These are phyloP conservation scores for Kregervanrija delftensis DNA, from an alignment of 805 yeast genomes.

Conservation along the genomic window DNA sequence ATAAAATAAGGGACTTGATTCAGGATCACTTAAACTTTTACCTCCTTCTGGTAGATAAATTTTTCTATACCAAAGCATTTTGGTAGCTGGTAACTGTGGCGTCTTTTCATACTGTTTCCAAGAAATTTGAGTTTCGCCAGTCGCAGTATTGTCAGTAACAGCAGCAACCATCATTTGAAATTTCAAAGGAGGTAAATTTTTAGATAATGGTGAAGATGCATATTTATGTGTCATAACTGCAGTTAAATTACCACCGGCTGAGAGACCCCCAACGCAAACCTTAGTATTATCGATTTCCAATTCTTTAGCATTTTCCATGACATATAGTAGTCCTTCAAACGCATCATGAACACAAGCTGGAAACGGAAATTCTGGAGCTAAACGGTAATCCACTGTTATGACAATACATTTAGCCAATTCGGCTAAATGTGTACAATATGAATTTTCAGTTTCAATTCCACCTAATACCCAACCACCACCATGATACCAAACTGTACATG, in stretches of 20 bases:
- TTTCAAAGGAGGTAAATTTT: constrained; percentile 27
- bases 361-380: constrained; percentile 43
- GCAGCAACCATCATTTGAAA: constrained; percentile 39
- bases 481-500: constrained; percentile 28
- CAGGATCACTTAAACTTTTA: constrained; percentile 25
- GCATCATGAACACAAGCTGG: constrained; percentile 43
- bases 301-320: constrained; percentile 19
- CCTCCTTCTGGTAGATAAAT: constrained; percentile 36
- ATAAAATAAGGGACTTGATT: constrained; percentile 36
- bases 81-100: constrained; percentile 38
- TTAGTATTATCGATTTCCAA: constrained; percentile 26
- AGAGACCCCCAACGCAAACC: constrained; percentile 38
- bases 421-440: constrained; percentile 35
- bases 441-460: constrained; percentile 29
- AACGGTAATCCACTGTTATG: constrained; percentile 40
- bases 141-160: constrained; percentile 37
- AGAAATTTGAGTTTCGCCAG: constrained; percentile 27
- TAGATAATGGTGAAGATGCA: constrained; percentile 20
- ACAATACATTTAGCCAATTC: constrained; percentile 28
- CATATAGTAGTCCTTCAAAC: constrained; percentile 30
- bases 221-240: constrained; percentile 29
- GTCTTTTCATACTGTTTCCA: constrained; percentile 34
- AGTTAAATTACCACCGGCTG: constrained; percentile 38
- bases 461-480: constrained; percentile 33
- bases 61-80: constrained; percentile 39